Conservation (phyloP, 495 filamentous ascomycete species). For the Neurospora sp. region DNA sequence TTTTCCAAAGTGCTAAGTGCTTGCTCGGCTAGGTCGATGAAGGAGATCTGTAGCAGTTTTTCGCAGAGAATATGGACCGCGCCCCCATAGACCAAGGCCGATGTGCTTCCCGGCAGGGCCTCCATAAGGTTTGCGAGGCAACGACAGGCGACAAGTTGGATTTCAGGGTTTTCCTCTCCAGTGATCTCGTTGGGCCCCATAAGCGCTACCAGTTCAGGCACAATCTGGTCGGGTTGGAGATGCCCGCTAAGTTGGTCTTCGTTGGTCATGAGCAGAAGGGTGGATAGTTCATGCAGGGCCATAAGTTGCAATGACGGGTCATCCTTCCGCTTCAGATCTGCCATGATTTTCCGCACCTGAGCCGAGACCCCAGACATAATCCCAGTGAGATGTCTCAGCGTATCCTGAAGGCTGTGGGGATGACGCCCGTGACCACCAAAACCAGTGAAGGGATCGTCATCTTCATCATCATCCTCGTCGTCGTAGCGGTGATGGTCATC, state of each 20-base stretch:
- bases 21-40: constrained; percentile 96
- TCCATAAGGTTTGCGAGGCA: constrained; percentile 98
- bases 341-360: constrained; percentile 72
- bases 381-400: constrained; percentile 75
- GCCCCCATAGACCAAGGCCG: constrained; percentile 91
- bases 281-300: constrained; percentile 86
- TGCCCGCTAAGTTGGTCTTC: constrained; percentile 95
- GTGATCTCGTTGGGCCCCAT: constrained; percentile 83
- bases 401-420: constrained; percentile 59
- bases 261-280: constrained; percentile 85
- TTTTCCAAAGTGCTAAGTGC: constrained; percentile 93
- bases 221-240: constrained; percentile 87
- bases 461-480: constrained; percentile 48
- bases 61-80: constrained; percentile 90
- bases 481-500: constrained; percentile 41
- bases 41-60: constrained; percentile 89
- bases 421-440: constrained; percentile 57
- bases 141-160: constrained; percentile 94
- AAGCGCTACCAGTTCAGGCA: constrained; percentile 85
- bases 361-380: constrained; percentile 80
- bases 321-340: constrained; percentile 75
- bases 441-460: constrained; percentile 69
- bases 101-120: constrained; percentile 81
- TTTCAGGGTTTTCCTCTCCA: constrained; percentile 89
- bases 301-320: constrained; percentile 84